Evolutionary conservation across 495 filamentous ascomycete genomes (phyloP).

Genomic region (Pyrenopolyporus hunteri): DNA sequence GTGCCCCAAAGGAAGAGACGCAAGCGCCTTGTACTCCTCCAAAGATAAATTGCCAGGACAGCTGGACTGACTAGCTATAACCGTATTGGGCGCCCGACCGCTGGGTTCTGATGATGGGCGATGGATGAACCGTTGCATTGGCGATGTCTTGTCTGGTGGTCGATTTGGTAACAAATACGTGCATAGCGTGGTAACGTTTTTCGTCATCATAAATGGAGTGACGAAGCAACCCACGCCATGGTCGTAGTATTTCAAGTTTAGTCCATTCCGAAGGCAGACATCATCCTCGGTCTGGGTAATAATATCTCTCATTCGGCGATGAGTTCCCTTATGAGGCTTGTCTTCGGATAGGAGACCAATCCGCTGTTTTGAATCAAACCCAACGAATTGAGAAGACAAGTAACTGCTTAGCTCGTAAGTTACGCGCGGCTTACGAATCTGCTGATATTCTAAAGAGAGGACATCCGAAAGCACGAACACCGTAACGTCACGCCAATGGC

Average conservation of each 20-base stretch:
- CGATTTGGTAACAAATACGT: conserved; percentile 42
- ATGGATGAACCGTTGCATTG: conserved; percentile 47
- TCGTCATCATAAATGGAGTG: conserved; percentile 14
- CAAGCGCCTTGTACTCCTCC: conserved; percentile 59
- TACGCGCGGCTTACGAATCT: background rate
- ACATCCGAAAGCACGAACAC: conserved; percentile 50
- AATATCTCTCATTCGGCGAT: conserved; percentile 43
- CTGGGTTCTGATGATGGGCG: conserved; percentile 35
- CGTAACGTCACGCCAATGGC: conserved; percentile 61
- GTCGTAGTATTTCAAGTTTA: conserved; percentile 48
- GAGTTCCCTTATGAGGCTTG: conserved; percentile 53
- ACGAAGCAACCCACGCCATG: conserved; percentile 38
- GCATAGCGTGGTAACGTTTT: conserved; percentile 37
- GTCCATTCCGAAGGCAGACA: conserved; percentile 55
- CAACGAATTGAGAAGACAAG: background rate
- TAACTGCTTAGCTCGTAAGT: background rate
- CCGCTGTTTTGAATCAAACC: background rate
- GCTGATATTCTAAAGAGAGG: conserved; percentile 32
- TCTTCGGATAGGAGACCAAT: conserved; percentile 50
- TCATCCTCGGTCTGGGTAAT: conserved; percentile 36
- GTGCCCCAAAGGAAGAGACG: conserved; percentile 53
- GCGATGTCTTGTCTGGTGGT: conserved; percentile 6
- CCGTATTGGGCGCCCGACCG: conserved; percentile 49
- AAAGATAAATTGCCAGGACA: conserved; percentile 53
- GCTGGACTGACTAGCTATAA: conserved; percentile 52